phyloP scores from a whole-genome alignment of 2,329 filamentous ascomycete species.

The Talaromyces amestolkiae region DNA sequence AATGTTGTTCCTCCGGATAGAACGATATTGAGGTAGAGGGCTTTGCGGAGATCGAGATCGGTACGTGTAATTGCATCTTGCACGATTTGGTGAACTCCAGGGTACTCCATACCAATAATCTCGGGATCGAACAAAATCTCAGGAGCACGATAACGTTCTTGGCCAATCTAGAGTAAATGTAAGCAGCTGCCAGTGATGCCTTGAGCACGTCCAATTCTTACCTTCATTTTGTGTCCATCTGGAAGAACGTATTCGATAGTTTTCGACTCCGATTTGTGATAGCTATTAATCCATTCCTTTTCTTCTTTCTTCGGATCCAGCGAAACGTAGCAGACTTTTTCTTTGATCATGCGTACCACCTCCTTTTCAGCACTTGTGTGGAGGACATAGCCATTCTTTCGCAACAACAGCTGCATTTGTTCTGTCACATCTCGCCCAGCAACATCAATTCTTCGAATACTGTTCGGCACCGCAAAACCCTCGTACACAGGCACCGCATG shows the following conservation, averaged over 20 bases:
- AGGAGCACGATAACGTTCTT: constrained; percentile 90
- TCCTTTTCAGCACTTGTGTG: constrained; percentile 99
- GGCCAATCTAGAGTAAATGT: constrained; percentile 63
- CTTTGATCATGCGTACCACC: constrained; percentile 96
- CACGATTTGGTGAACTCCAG: constrained; percentile 95
- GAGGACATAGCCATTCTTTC: constrained; percentile 91
- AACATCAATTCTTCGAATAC: constrained; percentile 92
- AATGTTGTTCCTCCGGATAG: constrained; percentile 93
- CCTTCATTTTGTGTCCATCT: constrained; percentile 91
- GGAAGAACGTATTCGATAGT: constrained; percentile 83
- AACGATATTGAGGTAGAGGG: constrained; percentile 93
- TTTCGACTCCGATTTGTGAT: constrained; percentile 74
- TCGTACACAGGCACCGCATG: constrained; percentile 98
- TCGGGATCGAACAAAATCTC: constrained; percentile 98
- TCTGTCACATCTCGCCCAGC: constrained; percentile 95
- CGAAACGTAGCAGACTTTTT: constrained; percentile 82
- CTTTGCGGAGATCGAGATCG: constrained; percentile 91
- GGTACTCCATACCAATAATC: constrained; percentile 94
- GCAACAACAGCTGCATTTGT: constrained; percentile 82
- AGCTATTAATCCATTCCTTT: constrained; percentile 79
- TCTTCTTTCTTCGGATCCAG: constrained; percentile 89
- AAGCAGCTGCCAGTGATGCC: not conserved
- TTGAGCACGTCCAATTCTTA: constrained; percentile 35
- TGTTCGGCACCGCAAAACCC: constrained; percentile 93
- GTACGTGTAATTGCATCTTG: constrained; percentile 94